Evolutionary conservation across 1,139 yeast genomes (phyloP).

Genomic region (Saccharomyces hybrid): DNA sequence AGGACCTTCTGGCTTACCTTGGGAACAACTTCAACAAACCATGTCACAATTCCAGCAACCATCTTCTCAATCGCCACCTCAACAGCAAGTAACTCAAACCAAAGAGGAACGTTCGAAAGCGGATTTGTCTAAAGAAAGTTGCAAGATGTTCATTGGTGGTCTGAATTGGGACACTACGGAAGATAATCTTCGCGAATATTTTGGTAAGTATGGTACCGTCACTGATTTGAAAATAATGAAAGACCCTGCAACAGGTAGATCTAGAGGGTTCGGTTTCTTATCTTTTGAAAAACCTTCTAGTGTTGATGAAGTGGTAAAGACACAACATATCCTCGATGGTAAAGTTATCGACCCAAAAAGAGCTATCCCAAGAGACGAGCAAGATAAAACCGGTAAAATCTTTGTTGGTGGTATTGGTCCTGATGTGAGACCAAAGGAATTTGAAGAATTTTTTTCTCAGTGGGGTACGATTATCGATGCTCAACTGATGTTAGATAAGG

Average conservation of each 20-base stretch:
- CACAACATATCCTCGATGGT: conserved; percentile 90
- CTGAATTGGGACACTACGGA: conserved; percentile 98
- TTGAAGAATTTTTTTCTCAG: conserved; percentile 78
- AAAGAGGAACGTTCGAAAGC: conserved; percentile 30
- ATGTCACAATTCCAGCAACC: conserved; percentile 35
- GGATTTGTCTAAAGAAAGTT: conserved; percentile 47
- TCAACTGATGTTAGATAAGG: conserved; percentile 95
- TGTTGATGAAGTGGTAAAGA: conserved; percentile 80
- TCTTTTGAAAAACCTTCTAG: conserved; percentile 77
- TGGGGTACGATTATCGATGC: conserved; percentile 95
- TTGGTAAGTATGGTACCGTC: conserved; percentile 85
- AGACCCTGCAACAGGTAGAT: conserved; percentile 80
- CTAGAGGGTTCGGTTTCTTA: conserved; percentile 94
- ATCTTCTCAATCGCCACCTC: conserved; percentile 14
- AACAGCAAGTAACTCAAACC: conserved; percentile 3
- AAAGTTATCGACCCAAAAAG: conserved; percentile 96
- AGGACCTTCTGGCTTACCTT: conserved; percentile 24
- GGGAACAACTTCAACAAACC: conserved; percentile 32
- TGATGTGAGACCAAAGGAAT: conserved; percentile 88
- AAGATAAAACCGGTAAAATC: conserved; percentile 93
- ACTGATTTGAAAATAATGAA: conserved; percentile 91
- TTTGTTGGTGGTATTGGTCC: conserved; percentile 98
- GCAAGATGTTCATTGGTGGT: conserved; percentile 98
- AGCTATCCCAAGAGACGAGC: conserved; percentile 97
- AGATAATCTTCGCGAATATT: conserved; percentile 71